Percentiles rank a stretch among this genome's conserved stretches.
Conservation (phyloP, 1,284 basidiomycete species). For the Naganishia cerealis region DNA sequence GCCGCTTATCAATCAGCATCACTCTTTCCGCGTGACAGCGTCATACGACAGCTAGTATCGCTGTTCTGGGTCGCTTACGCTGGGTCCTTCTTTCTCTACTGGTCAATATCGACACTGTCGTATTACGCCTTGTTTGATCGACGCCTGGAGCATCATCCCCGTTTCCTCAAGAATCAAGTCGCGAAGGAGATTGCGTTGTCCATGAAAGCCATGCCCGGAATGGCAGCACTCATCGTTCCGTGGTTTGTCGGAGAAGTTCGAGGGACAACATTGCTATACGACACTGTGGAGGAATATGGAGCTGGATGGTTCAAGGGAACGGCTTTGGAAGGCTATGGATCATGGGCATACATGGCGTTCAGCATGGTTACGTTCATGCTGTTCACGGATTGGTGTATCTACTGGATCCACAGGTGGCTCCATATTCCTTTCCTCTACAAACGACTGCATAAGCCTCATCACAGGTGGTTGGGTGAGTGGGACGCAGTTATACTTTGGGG, state of each 20-base stretch:
- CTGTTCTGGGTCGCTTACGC: slow-evolving; percentile 72
- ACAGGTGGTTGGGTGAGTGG: slow-evolving; percentile 90
- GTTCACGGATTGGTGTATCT: slow-evolving; percentile 89
- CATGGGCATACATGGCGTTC: slow-evolving; percentile 50
- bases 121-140: slow-evolving; percentile 91
- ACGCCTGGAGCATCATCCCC: slow-evolving; percentile 91
- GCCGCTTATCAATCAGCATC: slow-evolving; percentile 36
- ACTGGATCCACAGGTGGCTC: slow-evolving; percentile 90
- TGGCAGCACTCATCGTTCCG: slow-evolving; percentile 80
- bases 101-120: slow-evolving; percentile 77
- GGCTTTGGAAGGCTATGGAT: slow-evolving; percentile 21
- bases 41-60: slow-evolving; percentile 76
- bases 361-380: slow-evolving; percentile 67
- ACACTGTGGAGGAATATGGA: slow-evolving; percentile 70
- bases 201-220: slow-evolving; percentile 74
- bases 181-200: slow-evolving; percentile 77
- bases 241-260: slow-evolving; percentile 92
- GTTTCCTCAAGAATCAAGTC: slow-evolving; percentile 82
- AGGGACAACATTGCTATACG: slow-evolving; percentile 79
- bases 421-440: slow-evolving; percentile 89
- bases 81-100: slow-evolving; percentile 81
- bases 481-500: slow-evolving; percentile 11
- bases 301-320: slow-evolving; percentile 41
- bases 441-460: slow-evolving; percentile 89
- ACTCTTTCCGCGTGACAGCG: slow-evolving; percentile 64